phyloP scores from a whole-genome alignment of 306 rosid genomes.

The Betula pendula region DNA sequence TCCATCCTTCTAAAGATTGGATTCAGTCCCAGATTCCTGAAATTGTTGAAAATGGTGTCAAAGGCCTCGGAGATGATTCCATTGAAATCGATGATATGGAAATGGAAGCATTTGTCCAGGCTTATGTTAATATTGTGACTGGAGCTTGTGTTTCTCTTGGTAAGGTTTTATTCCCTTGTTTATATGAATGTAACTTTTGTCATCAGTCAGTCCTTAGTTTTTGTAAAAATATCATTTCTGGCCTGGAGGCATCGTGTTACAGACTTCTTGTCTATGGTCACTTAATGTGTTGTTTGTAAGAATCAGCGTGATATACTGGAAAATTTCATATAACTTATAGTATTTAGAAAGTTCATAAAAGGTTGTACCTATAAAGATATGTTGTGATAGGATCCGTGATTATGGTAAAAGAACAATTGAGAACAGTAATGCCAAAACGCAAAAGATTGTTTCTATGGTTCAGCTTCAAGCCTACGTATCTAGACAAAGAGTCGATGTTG shows the following conservation, averaged over 20 bases:
- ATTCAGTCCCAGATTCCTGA: conserved; percentile 88
- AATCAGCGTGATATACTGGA: neutral
- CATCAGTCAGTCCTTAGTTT: neutral
- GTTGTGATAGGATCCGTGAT: neutral
- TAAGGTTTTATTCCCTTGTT: conserved; percentile 34
- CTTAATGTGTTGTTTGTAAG: neutral
- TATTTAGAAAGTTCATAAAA: too few relatives aligned
- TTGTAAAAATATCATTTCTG: neutral
- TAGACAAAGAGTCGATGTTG: too few relatives aligned
- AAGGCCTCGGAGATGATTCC: conserved; percentile 64
- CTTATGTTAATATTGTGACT: conserved; percentile 86
- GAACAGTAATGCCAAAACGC: too few relatives aligned
- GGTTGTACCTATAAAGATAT: neutral
- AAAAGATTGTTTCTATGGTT: too few relatives aligned
- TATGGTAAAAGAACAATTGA: neutral
- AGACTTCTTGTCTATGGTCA: neutral
- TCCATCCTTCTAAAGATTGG: conserved; percentile 92
- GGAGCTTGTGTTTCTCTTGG: conserved; percentile 97
- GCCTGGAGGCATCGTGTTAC: neutral
- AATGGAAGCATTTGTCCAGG: conserved; percentile 85
- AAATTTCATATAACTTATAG: neutral
- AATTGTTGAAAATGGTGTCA: conserved; percentile 60
- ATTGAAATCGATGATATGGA: conserved; percentile 78
- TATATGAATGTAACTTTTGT: neutral
- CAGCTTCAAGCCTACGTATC: too few relatives aligned